phyloP scores from a whole-genome alignment of 441 rosid genomes.

The Heliophila coronopifolia region DNA sequence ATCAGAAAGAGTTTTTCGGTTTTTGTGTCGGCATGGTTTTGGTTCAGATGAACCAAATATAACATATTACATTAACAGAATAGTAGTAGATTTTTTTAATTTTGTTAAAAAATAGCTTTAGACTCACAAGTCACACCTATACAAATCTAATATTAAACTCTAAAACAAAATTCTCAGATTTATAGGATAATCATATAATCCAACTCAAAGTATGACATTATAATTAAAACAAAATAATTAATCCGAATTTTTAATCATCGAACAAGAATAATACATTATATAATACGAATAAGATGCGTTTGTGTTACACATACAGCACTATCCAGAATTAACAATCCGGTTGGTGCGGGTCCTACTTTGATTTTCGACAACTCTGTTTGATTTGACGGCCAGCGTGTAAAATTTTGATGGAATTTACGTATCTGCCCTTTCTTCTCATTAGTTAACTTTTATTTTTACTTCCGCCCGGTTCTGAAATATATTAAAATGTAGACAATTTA shows the following conservation, averaged over 20 bases:
- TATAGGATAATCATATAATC: no score
- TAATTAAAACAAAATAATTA: no score
- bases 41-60: constrained; percentile 6
- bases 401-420: not conserved
- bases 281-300: constrained; percentile 24
- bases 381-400: constrained; percentile 34
- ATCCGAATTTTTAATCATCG: no score
- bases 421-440: not conserved
- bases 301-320: constrained; percentile 30
- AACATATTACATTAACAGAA: not conserved
- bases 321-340: constrained; percentile 32
- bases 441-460: constrained; percentile 6
- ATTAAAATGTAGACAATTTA: no score
- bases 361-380: constrained; percentile 29
- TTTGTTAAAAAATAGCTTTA: no score
- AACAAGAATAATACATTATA: no score
- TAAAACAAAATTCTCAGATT: no score
- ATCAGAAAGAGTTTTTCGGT: not conserved
- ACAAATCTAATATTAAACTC: no score
- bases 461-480: no score
- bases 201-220: no score
- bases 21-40: not conserved
- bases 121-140: no score
- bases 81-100: no score
- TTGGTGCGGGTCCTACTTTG: constrained; percentile 21